Evolutionary conservation across 495 filamentous ascomycete species (phyloP).

Genomic region (Hyaloscypha finlandica): DNA sequence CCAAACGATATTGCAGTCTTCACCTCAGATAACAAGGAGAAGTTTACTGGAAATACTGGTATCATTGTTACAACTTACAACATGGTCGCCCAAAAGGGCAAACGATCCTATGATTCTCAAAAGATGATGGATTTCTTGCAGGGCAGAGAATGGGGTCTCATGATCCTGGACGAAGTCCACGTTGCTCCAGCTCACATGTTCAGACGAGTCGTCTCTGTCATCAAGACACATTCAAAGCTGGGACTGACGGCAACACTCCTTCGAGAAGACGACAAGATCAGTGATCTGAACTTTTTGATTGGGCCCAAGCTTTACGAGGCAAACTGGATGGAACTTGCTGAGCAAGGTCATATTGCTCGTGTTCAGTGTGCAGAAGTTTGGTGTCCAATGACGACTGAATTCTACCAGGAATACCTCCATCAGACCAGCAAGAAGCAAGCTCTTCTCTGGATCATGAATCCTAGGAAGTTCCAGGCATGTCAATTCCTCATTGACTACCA

Average conservation of each 20-base stretch:
- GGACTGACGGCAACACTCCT: slow-evolving; percentile 93
- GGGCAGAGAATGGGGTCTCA: slow-evolving; percentile 93
- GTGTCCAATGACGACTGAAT: slow-evolving; percentile 99
- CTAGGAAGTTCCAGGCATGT: slow-evolving; percentile 93
- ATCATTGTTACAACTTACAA: slow-evolving; percentile 98
- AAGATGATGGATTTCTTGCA: slow-evolving; percentile 98
- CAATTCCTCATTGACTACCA: slow-evolving; percentile 98
- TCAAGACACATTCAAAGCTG: slow-evolving; percentile 95
- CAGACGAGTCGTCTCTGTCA: slow-evolving; percentile 83
- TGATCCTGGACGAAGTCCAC: slow-evolving; percentile 98
- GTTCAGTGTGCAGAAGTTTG: slow-evolving; percentile 99
- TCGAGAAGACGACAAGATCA: slow-evolving; percentile 97
- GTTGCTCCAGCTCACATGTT: slow-evolving; percentile 97
- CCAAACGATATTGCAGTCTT: slow-evolving; percentile 92
- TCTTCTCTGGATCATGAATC: slow-evolving; percentile 96
- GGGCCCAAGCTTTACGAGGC: slow-evolving; percentile 97
- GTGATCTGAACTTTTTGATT: slow-evolving; percentile 95
- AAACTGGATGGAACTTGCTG: slow-evolving; percentile 98
- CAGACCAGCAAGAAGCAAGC: slow-evolving; percentile 66
- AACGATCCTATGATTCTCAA: slow-evolving; percentile 85
- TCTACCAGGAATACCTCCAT: slow-evolving; percentile 91
- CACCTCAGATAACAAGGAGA: slow-evolving; percentile 90
- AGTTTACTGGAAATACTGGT: slow-evolving; percentile 85
- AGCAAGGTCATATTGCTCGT: slow-evolving; percentile 95
- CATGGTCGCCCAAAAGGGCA: slow-evolving; percentile 90